phyloP scores from a whole-genome alignment of 331 rosid species.

The Stylosanthes scabra region DNA sequence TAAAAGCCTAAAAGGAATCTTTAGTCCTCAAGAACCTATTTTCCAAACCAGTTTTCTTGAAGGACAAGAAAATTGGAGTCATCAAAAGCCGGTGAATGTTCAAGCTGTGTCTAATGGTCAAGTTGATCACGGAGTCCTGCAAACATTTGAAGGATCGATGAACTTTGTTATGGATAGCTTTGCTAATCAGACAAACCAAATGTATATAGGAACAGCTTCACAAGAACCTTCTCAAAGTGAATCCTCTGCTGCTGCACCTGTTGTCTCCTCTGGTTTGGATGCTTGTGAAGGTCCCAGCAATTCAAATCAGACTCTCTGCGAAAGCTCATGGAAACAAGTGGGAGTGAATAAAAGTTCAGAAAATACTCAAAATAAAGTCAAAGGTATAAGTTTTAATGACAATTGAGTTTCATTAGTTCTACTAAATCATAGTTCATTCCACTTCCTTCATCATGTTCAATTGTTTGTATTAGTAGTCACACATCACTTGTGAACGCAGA shows the following conservation, averaged over 20 bases:
- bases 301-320: constrained; percentile 76
- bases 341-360: constrained; percentile 65
- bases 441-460: constrained; percentile 22
- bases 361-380: constrained; percentile 57
- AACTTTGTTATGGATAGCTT: constrained; percentile 69
- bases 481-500: not conserved
- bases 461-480: too few relatives aligned
- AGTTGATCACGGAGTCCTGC: constrained; percentile 49
- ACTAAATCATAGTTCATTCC: constrained; percentile 23
- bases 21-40: constrained; percentile 50
- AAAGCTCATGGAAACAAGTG: constrained; percentile 77
- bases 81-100: constrained; percentile 49
- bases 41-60: constrained; percentile 52
- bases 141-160: constrained; percentile 60
- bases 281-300: constrained; percentile 88
- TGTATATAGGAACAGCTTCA: constrained; percentile 62
- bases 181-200: constrained; percentile 58
- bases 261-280: constrained; percentile 84
- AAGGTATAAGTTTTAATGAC: constrained; percentile 55
- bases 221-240: constrained; percentile 92
- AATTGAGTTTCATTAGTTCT: constrained; percentile 22
- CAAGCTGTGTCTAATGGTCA: constrained; percentile 56
- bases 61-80: constrained; percentile 55
- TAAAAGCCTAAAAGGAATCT: constrained; percentile 52
- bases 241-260: constrained; percentile 94